Base-by-base conservation (phyloP, 225 moss, liverwort and hornwort species). In the Lunularia cruciata region DNA sequence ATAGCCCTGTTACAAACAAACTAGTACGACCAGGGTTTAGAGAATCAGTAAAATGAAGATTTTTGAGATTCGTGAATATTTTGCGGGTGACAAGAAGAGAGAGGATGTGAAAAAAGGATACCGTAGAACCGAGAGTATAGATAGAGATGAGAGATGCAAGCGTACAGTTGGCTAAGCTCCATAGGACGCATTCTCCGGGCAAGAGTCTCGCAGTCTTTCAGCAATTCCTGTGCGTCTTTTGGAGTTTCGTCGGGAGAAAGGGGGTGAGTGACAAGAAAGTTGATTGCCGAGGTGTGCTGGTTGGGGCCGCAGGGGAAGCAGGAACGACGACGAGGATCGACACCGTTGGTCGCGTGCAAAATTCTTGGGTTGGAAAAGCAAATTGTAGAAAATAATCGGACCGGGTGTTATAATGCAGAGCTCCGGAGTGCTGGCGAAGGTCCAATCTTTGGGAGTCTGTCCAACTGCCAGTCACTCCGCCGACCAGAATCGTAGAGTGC, bases 371-470 rank as follows among this genome's bases (percentile, higher is more conserved):
- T 4, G 1, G 8, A 58, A n/a, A 45, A 18, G n/a, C 30, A 20
- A 31, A 31, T 30, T 8, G 30, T 32, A 8, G 1, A 18, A 3
- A 12, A 6, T n/a, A n/a, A n/a, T n/a, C n/a, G 11, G 18, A 25
- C 0, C 3, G 45, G 42, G 14, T 15, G 35, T 6, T 65, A 77
- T 0, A 60, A 81, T 81, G 81, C 76, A 69, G 76, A 70, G 65
- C 26, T 76, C 39, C 52, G 81, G 63, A 25, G 30, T 57, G 35
- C 38, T 49, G 31, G 48, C 63, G 63, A 40, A 65, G 20, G 28
- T 63, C 22, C 75, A 67, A 28, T 16, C 68, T 36, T 3, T 70
- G 28, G 67, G 20, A 16, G 45, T 63, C 1, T 73, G 76, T 67
- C 73, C 76, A 19, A 60, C 52, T 63, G 43, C 64, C 32, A 27